A percentile compares a stretch with the other conserved stretches of the same genome.
These are phyloP conservation scores for Emmonsiellopsis sp. DNA, from an alignment of 2,329 filamentous ascomycete genomes.

Conservation along the genomic window DNA sequence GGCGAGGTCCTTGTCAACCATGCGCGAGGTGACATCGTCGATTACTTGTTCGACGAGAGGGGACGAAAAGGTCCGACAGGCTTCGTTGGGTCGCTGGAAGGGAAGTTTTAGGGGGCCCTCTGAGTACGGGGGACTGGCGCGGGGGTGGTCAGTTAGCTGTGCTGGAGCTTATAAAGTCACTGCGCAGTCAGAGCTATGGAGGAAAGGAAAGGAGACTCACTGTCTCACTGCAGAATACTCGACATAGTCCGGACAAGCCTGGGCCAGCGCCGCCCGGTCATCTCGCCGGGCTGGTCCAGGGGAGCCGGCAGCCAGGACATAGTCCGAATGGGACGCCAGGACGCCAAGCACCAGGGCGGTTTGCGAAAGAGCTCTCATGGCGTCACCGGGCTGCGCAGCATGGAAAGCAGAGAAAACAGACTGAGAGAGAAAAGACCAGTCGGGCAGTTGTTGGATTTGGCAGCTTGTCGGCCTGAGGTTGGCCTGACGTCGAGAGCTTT, in stretches of 20 bases:
- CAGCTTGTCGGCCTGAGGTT: neutral
- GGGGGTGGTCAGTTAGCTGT: conserved; percentile 5
- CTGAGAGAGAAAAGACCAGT: neutral
- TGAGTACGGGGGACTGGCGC: conserved; percentile 62
- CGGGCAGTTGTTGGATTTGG: neutral
- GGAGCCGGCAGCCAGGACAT: neutral
- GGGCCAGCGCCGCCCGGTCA: conserved; percentile 8
- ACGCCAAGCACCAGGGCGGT: neutral
- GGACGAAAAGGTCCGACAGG: conserved; percentile 85
- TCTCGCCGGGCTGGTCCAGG: neutral
- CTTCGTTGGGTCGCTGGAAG: conserved; percentile 69
- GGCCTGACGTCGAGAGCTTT: neutral
- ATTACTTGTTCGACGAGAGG: conserved; percentile 83
- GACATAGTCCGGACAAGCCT: conserved; percentile 20
- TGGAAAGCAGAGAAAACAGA: neutral
- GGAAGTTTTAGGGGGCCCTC: conserved; percentile 69
- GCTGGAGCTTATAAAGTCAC: neutral
- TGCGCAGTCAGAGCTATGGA: conserved; percentile 32
- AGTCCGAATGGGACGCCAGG: neutral
- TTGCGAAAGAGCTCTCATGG: neutral
- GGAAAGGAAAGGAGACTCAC: conserved; percentile 17
- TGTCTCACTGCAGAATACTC: conserved; percentile 17
- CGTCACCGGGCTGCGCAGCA: neutral
- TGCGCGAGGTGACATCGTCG: conserved; percentile 63
- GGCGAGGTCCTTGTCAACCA: conserved; percentile 79